These are phyloP conservation scores for Trypanosomatidae sp. DNA, from an alignment of 208 protist species.

Conservation along the genomic window DNA sequence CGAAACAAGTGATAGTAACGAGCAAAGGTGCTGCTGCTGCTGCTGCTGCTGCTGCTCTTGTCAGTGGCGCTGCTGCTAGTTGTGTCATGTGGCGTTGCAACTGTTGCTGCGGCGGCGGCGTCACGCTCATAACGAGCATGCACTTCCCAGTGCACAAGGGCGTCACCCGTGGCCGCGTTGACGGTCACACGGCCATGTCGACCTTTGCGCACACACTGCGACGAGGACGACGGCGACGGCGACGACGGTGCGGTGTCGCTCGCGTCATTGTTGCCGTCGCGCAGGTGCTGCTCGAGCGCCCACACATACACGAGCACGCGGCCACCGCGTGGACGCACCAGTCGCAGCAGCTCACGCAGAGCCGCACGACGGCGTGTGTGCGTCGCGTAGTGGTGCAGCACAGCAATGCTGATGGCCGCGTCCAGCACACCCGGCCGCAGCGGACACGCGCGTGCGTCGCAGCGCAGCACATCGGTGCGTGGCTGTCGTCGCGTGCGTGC, in stretches of 20 bases:
- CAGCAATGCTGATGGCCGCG: slow-evolving; percentile 77
- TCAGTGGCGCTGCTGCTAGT: no score
- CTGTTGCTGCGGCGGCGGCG: no score
- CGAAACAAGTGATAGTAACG: slow-evolving; percentile 83
- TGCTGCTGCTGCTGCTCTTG: background rate
- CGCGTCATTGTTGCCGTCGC: background rate
- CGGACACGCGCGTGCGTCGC: slow-evolving; percentile 45
- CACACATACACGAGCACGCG: slow-evolving; percentile 76
- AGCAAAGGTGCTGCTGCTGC: slow-evolving; percentile 26
- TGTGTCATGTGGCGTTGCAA: no score
- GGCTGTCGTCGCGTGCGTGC: no score
- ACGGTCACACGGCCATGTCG: no score
- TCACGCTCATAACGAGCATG: no score
- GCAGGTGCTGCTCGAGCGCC: slow-evolving; percentile 56
- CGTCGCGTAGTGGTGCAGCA: slow-evolving; percentile 83
- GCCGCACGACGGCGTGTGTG: slow-evolving; percentile 23
- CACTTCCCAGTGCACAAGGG: no score
- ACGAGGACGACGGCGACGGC: no score
- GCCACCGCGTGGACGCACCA: slow-evolving; percentile 42
- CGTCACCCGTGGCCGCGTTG: no score
- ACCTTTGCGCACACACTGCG: no score
- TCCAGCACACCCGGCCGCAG: slow-evolving; percentile 60
- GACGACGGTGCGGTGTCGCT: background rate
- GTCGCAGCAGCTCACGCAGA: slow-evolving; percentile 53
- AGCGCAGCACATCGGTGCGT: slow-evolving; percentile 38